Conservation (phyloP, 495 filamentous ascomycete species). For the Bathelium albidoporum region DNA sequence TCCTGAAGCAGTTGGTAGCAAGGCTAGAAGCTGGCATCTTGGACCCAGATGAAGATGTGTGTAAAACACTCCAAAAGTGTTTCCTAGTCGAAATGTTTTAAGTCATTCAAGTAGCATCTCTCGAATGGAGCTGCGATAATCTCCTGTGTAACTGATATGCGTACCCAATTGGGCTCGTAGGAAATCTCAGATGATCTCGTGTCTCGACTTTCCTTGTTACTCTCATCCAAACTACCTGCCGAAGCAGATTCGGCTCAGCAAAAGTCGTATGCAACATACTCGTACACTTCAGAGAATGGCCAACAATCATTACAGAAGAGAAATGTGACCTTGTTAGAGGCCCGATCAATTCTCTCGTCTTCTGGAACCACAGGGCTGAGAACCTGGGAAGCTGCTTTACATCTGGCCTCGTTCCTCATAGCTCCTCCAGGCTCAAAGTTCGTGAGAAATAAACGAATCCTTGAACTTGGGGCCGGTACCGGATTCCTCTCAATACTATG, state of each 20-base stretch:
- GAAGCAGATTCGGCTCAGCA: constrained; percentile 58
- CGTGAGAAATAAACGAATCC: constrained; percentile 48
- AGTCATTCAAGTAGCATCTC: not conserved
- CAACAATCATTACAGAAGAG: constrained; percentile 2
- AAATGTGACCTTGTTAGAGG: constrained; percentile 55
- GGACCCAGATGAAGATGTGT: constrained; percentile 79
- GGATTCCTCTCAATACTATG: constrained; percentile 77
- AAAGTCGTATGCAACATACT: constrained; percentile 64
- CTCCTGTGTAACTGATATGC: constrained; percentile 16
- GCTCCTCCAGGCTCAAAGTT: constrained; percentile 29
- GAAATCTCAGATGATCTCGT: constrained; percentile 69
- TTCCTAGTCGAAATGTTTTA: not conserved
- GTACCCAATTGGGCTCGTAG: constrained; percentile 36
- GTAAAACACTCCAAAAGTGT: constrained; percentile 23
- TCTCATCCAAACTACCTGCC: constrained; percentile 48
- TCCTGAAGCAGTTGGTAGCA: constrained; percentile 58
- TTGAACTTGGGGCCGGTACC: constrained; percentile 87
- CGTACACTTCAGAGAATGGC: constrained; percentile 11
- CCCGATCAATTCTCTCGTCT: constrained; percentile 60
- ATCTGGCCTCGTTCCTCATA: constrained; percentile 60
- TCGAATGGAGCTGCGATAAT: not conserved
- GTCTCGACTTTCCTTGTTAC: constrained; percentile 45
- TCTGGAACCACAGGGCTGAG: constrained; percentile 74
- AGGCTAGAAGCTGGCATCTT: constrained; percentile 57
- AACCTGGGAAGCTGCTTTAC: constrained; percentile 91